phyloP scores from a whole-genome alignment of 2,329 filamentous ascomycete genomes.

The Camillea tinctor region DNA sequence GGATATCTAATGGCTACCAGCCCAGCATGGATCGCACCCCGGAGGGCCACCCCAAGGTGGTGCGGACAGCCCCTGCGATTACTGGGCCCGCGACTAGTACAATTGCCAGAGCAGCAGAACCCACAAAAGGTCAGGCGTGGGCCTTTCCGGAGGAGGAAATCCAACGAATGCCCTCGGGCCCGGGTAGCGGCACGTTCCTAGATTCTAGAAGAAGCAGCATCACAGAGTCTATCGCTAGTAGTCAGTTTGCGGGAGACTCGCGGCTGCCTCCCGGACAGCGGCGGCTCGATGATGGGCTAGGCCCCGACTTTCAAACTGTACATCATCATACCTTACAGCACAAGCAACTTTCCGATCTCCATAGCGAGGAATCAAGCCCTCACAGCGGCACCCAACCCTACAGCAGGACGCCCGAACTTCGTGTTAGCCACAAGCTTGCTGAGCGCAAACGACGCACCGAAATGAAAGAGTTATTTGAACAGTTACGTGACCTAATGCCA shows the following conservation, averaged over 20 bases:
- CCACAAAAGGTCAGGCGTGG: slow-evolving; percentile 81
- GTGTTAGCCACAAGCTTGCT: slow-evolving; percentile 81
- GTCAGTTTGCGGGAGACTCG: slow-evolving; percentile 74
- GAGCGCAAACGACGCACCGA: slow-evolving; percentile 81
- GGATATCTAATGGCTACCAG: slow-evolving; percentile 65
- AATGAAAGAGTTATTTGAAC: slow-evolving; percentile 86
- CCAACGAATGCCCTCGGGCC: slow-evolving; percentile 46
- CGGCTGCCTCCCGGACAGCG: slow-evolving; percentile 70
- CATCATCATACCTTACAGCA: slow-evolving; percentile 79
- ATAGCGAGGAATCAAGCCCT: slow-evolving; percentile 55
- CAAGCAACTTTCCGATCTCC: slow-evolving; percentile 66
- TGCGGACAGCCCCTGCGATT: slow-evolving; percentile 72
- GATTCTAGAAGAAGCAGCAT: slow-evolving; percentile 74
- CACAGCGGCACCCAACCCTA: slow-evolving; percentile 67
- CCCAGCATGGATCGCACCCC: slow-evolving; percentile 59
- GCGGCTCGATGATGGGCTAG: slow-evolving; percentile 61
- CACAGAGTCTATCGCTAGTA: slow-evolving; percentile 75
- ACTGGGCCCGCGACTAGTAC: slow-evolving; percentile 65
- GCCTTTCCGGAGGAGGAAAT: slow-evolving; percentile 76
- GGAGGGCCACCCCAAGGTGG: slow-evolving; percentile 49
- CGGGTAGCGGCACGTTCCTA: slow-evolving; percentile 49
- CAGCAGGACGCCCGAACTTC: slow-evolving; percentile 76
- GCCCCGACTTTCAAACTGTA: slow-evolving; percentile 54
- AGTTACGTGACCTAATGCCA: slow-evolving; percentile 73
- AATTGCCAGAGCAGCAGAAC: slow-evolving; percentile 70